These are phyloP conservation scores for Sporothrix mexicana DNA, from an alignment of 2,329 filamentous ascomycete species.

Conservation along the genomic window DNA sequence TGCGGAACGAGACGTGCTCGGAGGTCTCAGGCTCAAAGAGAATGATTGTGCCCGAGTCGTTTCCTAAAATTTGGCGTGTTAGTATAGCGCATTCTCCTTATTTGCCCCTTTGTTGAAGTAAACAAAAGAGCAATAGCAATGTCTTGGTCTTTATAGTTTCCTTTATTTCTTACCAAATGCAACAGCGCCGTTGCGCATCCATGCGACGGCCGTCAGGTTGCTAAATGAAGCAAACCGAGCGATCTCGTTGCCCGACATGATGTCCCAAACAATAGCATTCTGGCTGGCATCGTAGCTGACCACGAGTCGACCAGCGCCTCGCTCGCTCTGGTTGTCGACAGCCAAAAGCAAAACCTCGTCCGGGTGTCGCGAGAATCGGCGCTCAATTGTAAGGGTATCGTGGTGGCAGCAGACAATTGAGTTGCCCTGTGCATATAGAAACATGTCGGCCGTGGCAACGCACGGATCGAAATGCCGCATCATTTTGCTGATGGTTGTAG, in stretches of 20 bases:
- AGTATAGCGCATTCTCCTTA: background rate
- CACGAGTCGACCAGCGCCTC: conserved; percentile 81
- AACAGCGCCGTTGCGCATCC: conserved; percentile 97
- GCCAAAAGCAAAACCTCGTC: conserved; percentile 84
- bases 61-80: conserved; percentile 62
- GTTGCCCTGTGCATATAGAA: conserved; percentile 85
- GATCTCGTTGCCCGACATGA: conserved; percentile 88
- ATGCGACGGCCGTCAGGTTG: conserved; percentile 80
- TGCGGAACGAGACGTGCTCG: conserved; percentile 88
- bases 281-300: conserved; percentile 92
- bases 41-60: conserved; percentile 89
- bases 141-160: background rate
- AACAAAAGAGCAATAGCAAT: conserved; percentile 5
- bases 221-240: conserved; percentile 93
- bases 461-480: conserved; percentile 78
- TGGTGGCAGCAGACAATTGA: conserved; percentile 88
- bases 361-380: conserved; percentile 80
- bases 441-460: conserved; percentile 86
- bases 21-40: conserved; percentile 92
- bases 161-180: conserved; percentile 76
- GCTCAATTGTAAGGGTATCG: conserved; percentile 87
- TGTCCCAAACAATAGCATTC: conserved; percentile 95
- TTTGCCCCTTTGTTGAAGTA: background rate
- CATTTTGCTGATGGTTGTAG: conserved; percentile 54
- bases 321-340: conserved; percentile 89